Evolutionary conservation across 768 basidiomycete species (phyloP).

Genomic region (Agrocybe chaxingu): DNA sequence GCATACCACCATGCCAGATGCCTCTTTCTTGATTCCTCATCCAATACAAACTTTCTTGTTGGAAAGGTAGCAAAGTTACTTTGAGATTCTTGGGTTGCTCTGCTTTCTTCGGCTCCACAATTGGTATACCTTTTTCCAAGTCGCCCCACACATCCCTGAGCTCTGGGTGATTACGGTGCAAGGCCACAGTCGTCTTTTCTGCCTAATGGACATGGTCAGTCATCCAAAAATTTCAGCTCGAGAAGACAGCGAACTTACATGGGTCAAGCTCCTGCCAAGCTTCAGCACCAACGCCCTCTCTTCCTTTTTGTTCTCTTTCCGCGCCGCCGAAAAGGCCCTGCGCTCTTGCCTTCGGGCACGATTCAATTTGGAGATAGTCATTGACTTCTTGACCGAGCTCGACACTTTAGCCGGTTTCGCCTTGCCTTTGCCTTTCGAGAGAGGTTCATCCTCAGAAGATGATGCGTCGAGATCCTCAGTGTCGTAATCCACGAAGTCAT

Average conservation of each 20-base stretch:
- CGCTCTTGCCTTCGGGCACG: slow-evolving; percentile 19
- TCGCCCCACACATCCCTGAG: slow-evolving; percentile 87
- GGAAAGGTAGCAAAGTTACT: slow-evolving; percentile 87
- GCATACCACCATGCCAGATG: slow-evolving; percentile 87
- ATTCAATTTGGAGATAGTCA: slow-evolving; percentile 33
- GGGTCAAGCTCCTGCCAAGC: slow-evolving; percentile 73
- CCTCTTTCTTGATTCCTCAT: slow-evolving; percentile 91
- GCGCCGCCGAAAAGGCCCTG: slow-evolving; percentile 18
- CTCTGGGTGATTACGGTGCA: slow-evolving; percentile 75
- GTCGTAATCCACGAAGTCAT: slow-evolving; percentile 29
- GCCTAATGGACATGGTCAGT: slow-evolving; percentile 39
- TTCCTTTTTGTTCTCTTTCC: slow-evolving; percentile 36
- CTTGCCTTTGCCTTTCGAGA: slow-evolving; percentile 20
- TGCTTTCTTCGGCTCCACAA: slow-evolving; percentile 64
- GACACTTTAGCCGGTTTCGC: not conserved
- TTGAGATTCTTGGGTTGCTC: slow-evolving; percentile 83
- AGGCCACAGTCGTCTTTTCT: slow-evolving; percentile 62
- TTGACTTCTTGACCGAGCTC: slow-evolving; percentile 12
- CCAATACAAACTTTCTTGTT: slow-evolving; percentile 92
- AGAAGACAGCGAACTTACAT: slow-evolving; percentile 38
- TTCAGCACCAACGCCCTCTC: slow-evolving; percentile 47
- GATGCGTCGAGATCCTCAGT: slow-evolving; percentile 21
- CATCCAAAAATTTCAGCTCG: slow-evolving; percentile 2
- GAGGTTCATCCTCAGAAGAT: slow-evolving; percentile 30
- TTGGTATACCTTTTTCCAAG: slow-evolving; percentile 57